Evolutionary conservation across 2,329 filamentous ascomycete species (phyloP).

Genomic region (Cladosporium cucumerinum): DNA sequence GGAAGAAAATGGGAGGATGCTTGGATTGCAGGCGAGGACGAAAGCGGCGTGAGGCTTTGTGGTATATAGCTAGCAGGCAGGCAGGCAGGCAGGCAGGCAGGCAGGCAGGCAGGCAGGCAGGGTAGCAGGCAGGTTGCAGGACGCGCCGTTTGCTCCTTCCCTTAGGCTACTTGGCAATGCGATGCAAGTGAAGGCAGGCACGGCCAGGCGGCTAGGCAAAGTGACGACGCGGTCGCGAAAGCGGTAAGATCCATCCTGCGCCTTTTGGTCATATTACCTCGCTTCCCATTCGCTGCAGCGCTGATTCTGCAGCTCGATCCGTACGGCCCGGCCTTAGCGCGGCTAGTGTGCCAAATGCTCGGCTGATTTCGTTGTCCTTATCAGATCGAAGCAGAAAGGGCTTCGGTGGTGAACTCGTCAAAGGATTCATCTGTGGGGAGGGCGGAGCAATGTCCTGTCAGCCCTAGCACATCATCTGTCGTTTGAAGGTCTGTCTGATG

Average conservation of each 20-base stretch:
- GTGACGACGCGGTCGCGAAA: slow-evolving; percentile 5
- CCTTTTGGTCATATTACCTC: slow-evolving; percentile 3
- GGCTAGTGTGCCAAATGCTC: background rate
- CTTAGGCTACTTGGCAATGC: background rate
- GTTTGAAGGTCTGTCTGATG: background rate
- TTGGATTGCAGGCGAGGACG: background rate
- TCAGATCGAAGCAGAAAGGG: background rate
- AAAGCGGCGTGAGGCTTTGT: background rate
- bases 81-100: too few species aligned
- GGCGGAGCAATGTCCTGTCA: background rate
- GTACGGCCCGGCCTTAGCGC: background rate
- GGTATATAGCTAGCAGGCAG: background rate
- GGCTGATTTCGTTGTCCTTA: background rate
- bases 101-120: too few species aligned
- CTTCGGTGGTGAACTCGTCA: background rate
- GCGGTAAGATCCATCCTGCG: background rate
- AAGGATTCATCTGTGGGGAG: background rate
- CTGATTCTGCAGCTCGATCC: background rate
- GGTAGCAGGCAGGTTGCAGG: too few species aligned
- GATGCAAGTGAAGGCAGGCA: slow-evolving; percentile 1
- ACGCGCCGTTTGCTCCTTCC: background rate
- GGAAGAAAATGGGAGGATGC: background rate
- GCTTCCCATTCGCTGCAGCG: background rate
- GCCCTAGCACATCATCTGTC: background rate
- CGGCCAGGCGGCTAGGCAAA: background rate